phyloP scores from a whole-genome alignment of 768 basidiomycete genomes.

The Boletus tomentosulus region DNA sequence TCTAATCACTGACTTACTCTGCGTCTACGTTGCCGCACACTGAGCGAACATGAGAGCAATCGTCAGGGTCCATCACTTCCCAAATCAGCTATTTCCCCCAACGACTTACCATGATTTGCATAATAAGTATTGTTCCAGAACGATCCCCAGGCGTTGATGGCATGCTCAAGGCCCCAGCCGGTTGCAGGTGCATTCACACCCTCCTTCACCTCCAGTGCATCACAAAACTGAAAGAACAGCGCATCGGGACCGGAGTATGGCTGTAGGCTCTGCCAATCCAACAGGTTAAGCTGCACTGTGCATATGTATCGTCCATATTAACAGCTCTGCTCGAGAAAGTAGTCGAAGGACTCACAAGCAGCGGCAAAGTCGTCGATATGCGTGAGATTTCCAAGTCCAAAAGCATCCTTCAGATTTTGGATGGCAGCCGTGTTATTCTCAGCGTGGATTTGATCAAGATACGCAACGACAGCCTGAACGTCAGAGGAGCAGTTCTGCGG shows the following conservation, averaged over 20 bases:
- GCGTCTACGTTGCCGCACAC: slow-evolving; percentile 48
- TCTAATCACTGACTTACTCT: slow-evolving; percentile 38
- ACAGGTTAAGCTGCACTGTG: slow-evolving; percentile 29
- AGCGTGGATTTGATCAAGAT: slow-evolving; percentile 56
- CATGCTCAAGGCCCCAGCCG: slow-evolving; percentile 25
- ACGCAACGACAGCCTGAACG: slow-evolving; percentile 55
- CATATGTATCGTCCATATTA: slow-evolving; percentile 11
- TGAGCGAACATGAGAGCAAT: slow-evolving; percentile 22
- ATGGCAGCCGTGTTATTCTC: slow-evolving; percentile 14
- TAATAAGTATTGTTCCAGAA: slow-evolving; percentile 55
- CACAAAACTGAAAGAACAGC: slow-evolving; percentile 38
- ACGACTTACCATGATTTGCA: slow-evolving; percentile 36
- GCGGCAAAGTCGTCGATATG: slow-evolving; percentile 68
- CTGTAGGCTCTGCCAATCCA: slow-evolving; percentile 68
- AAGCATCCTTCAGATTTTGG: too few relatives aligned
- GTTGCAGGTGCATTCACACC: slow-evolving; percentile 38
- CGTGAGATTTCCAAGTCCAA: background rate
- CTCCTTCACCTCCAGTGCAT: slow-evolving; percentile 37
- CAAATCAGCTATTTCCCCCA: background rate
- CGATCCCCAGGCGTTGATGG: slow-evolving; percentile 57
- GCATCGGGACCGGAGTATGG: slow-evolving; percentile 42
- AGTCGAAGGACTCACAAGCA: slow-evolving; percentile 36
- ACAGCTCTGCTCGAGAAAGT: background rate
- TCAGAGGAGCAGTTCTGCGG: slow-evolving; percentile 72
- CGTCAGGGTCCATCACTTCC: slow-evolving; percentile 27